phyloP scores from a whole-genome alignment of 2,329 filamentous ascomycete species.

The Nigrospora sphaerica region DNA sequence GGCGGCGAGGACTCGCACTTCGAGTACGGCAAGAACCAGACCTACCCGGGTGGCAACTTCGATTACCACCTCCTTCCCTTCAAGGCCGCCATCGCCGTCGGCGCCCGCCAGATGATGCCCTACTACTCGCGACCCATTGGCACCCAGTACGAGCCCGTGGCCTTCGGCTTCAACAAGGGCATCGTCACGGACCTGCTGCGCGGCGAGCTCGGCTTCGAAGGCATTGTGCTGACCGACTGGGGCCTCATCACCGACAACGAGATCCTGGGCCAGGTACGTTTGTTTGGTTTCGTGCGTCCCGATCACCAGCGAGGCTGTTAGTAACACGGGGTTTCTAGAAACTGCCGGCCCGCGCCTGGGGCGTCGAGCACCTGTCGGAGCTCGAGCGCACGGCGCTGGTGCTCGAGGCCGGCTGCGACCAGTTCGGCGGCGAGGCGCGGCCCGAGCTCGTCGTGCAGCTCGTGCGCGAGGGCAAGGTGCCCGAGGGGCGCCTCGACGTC shows the following conservation, averaged over 20 bases:
- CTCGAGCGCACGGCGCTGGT: slow-evolving; percentile 33
- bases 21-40: slow-evolving; percentile 41
- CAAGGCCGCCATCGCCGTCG: slow-evolving; percentile 39
- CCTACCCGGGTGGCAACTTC: slow-evolving; percentile 42
- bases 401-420: slow-evolving; percentile 43
- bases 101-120: slow-evolving; percentile 44
- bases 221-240: slow-evolving; percentile 47
- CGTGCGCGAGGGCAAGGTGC: slow-evolving; percentile 30
- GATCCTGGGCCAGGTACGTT: slow-evolving; percentile 33
- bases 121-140: slow-evolving; percentile 42
- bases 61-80: slow-evolving; percentile 44
- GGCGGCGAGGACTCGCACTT: slow-evolving; percentile 47
- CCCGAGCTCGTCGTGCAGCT: slow-evolving; percentile 41
- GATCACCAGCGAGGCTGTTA: too few relatives aligned
- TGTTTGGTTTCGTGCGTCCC: too few relatives aligned
- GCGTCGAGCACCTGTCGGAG: slow-evolving; percentile 35
- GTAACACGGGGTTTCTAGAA: too few relatives aligned
- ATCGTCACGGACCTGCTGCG: slow-evolving; percentile 42
- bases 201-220: slow-evolving; percentile 39
- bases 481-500: slow-evolving; percentile 35
- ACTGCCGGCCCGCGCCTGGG: slow-evolving; percentile 43
- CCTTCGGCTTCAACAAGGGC: slow-evolving; percentile 42
- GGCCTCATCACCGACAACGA: slow-evolving; percentile 38
- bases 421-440: slow-evolving; percentile 41
- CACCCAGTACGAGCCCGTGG: slow-evolving; percentile 37